phyloP scores from a whole-genome alignment of 345 rosid genomes.

The Gynandropsis gynandra region DNA sequence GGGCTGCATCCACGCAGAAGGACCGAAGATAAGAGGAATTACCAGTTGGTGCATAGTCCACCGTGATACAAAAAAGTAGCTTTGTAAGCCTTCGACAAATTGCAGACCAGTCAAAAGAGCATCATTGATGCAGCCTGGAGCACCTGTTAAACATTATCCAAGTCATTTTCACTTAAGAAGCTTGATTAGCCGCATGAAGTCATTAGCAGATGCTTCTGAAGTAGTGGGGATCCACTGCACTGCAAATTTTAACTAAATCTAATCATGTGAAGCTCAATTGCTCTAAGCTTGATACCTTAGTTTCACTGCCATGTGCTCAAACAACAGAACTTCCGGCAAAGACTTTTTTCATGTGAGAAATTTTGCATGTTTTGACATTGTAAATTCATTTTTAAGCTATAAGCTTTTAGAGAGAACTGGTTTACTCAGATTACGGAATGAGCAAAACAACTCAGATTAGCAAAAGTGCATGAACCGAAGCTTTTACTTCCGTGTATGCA shows the following conservation, averaged over 20 bases:
- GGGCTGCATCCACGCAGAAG: conserved; percentile 2
- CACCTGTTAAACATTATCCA: conserved; percentile 48
- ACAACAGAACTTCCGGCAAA: no score
- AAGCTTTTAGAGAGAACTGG: no score
- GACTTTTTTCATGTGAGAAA: no score
- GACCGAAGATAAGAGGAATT: conserved; percentile 24
- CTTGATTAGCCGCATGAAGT: background rate
- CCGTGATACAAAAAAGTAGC: conserved; percentile 75
- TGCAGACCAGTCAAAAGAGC: conserved; percentile 85
- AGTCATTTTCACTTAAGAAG: background rate
- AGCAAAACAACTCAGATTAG: no score
- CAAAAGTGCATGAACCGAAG: no score
- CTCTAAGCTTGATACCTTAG: no score
- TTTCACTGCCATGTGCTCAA: no score
- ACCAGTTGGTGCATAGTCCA: conserved; percentile 98
- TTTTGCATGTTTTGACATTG: no score
- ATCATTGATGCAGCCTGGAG: conserved; percentile 85
- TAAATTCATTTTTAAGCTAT: no score
- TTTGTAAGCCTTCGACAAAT: conserved; percentile 82
- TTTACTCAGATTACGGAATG: no score
- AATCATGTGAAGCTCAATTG: background rate
- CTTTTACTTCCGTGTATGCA: background rate
- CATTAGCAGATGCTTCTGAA: background rate
- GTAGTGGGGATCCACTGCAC: no score
- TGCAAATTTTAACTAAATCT: background rate